Conservation (phyloP, 1,284 basidiomycete genomes). For the Puccinia triticina region DNA sequence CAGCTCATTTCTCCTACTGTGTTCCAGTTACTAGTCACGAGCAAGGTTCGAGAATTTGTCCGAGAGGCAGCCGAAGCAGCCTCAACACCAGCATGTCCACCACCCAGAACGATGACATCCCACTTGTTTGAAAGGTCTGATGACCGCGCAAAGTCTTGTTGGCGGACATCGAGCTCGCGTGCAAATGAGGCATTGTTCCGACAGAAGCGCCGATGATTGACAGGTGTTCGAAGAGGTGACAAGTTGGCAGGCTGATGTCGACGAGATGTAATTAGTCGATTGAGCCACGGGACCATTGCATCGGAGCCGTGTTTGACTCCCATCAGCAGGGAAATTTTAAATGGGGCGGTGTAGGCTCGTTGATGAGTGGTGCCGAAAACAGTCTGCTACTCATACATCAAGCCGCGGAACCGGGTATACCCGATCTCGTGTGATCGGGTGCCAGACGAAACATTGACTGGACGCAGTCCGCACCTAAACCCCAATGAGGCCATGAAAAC, state of each 20-base stretch:
- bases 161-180: not conserved
- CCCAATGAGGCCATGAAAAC: too few relatives aligned
- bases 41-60: slow-evolving; percentile 74
- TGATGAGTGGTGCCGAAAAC: too few relatives aligned
- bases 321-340: too few relatives aligned
- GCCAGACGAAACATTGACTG: too few relatives aligned
- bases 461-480: too few relatives aligned
- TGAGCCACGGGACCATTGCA: not conserved
- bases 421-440: too few relatives aligned
- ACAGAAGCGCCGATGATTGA: not conserved
- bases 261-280: too few relatives aligned
- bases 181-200: not conserved
- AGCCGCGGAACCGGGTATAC: too few relatives aligned
- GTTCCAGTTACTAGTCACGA: slow-evolving; percentile 77
- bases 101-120: slow-evolving; percentile 82
- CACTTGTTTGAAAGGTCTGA: not conserved
- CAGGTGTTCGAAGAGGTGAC: not conserved
- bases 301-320: not conserved
- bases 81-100: slow-evolving; percentile 87
- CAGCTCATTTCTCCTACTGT: slow-evolving; percentile 86
- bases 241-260: not conserved
- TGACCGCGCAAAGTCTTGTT: not conserved
- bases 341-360: too few relatives aligned
- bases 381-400: too few relatives aligned
- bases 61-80: slow-evolving; percentile 82